These are phyloP conservation scores for Flaveria bidentis DNA, from an alignment of 129 eudicot genomes.

Conservation along the genomic window DNA sequence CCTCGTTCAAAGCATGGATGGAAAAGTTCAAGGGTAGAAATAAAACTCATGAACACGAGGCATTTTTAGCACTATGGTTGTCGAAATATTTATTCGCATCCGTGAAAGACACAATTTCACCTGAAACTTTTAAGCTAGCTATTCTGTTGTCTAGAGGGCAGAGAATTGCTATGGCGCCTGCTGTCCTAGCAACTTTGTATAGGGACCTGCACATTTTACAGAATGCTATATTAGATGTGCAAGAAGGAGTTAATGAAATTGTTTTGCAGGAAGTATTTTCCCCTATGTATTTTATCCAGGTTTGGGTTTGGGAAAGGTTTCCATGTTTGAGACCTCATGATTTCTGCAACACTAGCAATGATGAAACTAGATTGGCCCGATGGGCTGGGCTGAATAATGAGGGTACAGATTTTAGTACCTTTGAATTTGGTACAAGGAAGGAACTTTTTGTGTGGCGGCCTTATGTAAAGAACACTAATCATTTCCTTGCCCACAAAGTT, in stretches of 20 bases:
- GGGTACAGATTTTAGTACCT: background rate
- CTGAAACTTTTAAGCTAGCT: conserved; percentile 38
- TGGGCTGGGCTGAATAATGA: conserved; percentile 27
- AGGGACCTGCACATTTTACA: conserved; percentile 43
- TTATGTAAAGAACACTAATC: conserved; percentile 35
- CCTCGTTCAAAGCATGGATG: conserved; percentile 32
- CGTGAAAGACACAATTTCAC: background rate
- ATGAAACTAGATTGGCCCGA: conserved; percentile 45
- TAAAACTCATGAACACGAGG: conserved; percentile 48
- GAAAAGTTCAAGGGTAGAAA: conserved; percentile 34
- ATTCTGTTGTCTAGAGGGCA: conserved; percentile 43
- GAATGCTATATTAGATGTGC: conserved; percentile 1
- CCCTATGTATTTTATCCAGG: conserved; percentile 43
- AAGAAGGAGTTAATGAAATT: background rate
- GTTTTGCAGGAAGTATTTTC: conserved; percentile 16
- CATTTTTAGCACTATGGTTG: conserved; percentile 53
- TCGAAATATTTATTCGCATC: conserved; percentile 44
- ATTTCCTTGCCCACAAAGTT: conserved; percentile 24
- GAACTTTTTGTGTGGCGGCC: conserved; percentile 50
- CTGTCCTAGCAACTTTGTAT: conserved; percentile 57
- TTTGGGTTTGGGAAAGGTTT: conserved; percentile 52
- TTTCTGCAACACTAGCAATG: background rate
- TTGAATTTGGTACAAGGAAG: conserved; percentile 13
- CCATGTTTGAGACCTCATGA: conserved; percentile 15
- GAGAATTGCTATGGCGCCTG: conserved; percentile 52